A percentile compares a stretch with the other conserved stretches of the same genome.
Evolutionary conservation across 2,329 filamentous ascomycete species (phyloP).

Genomic region (Lizonia empirigonia): DNA sequence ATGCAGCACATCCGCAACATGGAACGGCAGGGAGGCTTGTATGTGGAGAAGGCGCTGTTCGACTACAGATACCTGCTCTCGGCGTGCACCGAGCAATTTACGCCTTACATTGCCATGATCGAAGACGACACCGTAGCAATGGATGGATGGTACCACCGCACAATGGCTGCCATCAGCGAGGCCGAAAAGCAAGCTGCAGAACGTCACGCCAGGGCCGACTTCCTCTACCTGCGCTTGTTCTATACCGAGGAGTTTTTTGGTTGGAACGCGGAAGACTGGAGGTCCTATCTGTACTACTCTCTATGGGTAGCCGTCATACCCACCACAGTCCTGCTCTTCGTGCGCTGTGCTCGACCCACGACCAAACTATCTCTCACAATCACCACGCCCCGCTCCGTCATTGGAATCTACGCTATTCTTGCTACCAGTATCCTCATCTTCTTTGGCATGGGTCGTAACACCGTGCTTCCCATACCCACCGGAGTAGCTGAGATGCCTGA

Average conservation of each 20-base stretch:
- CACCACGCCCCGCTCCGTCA: slow-evolving; percentile 27
- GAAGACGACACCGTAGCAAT: slow-evolving; percentile 56
- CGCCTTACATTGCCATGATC: slow-evolving; percentile 52
- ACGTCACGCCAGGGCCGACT: slow-evolving; percentile 32
- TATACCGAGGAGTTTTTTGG: slow-evolving; percentile 54
- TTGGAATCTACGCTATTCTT: slow-evolving; percentile 26
- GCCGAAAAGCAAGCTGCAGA: slow-evolving; percentile 40
- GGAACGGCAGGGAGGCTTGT: slow-evolving; percentile 35
- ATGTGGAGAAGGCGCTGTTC: slow-evolving; percentile 51
- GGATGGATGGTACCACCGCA: slow-evolving; percentile 56
- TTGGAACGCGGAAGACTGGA: slow-evolving; percentile 54
- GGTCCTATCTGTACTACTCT: slow-evolving; percentile 46
- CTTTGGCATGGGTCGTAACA: slow-evolving; percentile 51
- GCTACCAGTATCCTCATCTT: slow-evolving; percentile 38
- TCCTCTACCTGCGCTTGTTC: slow-evolving; percentile 55
- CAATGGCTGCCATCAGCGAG: slow-evolving; percentile 43
- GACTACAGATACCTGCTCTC: slow-evolving; percentile 54
- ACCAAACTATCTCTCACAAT: slow-evolving; percentile 27
- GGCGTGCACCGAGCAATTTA: slow-evolving; percentile 46
- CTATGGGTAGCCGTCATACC: slow-evolving; percentile 27
- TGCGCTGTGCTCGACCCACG: slow-evolving; percentile 30
- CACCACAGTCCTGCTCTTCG: slow-evolving; percentile 32
- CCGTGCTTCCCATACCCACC: slow-evolving; percentile 43
- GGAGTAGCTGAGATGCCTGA: slow-evolving; percentile 51
- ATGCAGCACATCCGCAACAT: slow-evolving; percentile 45